Evolutionary conservation across 2,329 filamentous ascomycete genomes (phyloP).

Genomic region (Aureobasidium sp.): DNA sequence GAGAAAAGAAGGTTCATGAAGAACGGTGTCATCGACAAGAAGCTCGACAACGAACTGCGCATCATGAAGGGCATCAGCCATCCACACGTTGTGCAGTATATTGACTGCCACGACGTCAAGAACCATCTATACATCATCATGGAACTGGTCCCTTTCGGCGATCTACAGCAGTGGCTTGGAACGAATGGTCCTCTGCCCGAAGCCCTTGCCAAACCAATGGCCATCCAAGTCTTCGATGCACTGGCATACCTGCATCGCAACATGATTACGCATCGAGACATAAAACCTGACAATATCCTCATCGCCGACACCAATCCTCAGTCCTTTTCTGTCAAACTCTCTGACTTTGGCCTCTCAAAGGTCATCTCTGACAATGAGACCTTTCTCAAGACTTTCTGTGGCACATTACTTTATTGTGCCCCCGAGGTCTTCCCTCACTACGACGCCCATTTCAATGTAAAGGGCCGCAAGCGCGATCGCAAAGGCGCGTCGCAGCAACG

Average conservation of each 20-base stretch:
- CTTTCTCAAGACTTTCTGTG: slow-evolving; percentile 92
- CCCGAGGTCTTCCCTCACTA: slow-evolving; percentile 92
- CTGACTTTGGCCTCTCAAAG: slow-evolving; percentile 94
- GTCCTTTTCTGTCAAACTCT: slow-evolving; percentile 72
- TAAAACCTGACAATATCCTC: slow-evolving; percentile 97
- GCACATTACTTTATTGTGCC: slow-evolving; percentile 90
- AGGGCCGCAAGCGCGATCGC: slow-evolving; percentile 49
- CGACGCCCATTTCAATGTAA: slow-evolving; percentile 54
- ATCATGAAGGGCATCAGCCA: slow-evolving; percentile 87
- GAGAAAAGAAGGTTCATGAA: slow-evolving; percentile 92
- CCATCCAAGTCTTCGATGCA: slow-evolving; percentile 70
- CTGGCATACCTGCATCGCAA: slow-evolving; percentile 78
- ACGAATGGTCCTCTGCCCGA: slow-evolving; percentile 60
- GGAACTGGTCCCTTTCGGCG: slow-evolving; percentile 80
- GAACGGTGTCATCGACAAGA: slow-evolving; percentile 80
- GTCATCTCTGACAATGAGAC: slow-evolving; percentile 79
- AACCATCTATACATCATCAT: slow-evolving; percentile 90
- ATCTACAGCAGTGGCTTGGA: slow-evolving; percentile 68
- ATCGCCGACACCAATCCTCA: slow-evolving; percentile 62
- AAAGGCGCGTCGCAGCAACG: slow-evolving; percentile 40
- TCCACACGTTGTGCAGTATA: slow-evolving; percentile 83
- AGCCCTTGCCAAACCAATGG: slow-evolving; percentile 60
- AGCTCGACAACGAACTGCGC: slow-evolving; percentile 92
- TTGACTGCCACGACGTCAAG: slow-evolving; percentile 78
- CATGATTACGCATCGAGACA: slow-evolving; percentile 94